A percentile compares a stretch with the other conserved stretches of the same genome.
Conservation (phyloP, 306 rosid genomes). For the Sindora glabra region DNA sequence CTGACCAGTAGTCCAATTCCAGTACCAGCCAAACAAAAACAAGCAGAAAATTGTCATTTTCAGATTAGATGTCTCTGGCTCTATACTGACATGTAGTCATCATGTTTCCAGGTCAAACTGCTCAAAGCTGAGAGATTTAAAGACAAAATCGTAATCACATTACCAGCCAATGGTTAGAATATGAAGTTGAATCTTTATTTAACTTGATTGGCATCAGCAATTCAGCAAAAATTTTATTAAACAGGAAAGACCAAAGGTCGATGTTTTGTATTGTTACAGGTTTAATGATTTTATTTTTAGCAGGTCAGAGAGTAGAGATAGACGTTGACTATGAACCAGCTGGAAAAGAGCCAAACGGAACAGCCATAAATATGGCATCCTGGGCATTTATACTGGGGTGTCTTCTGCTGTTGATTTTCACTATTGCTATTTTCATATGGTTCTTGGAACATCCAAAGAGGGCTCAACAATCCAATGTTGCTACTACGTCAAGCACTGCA, state of each 20-base stretch:
- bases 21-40: background rate
- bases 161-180: constrained; percentile 66
- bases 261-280: background rate
- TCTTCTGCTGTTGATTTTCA: constrained; percentile 26
- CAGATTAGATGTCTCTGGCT: no score
- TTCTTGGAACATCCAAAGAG: constrained; percentile 42
- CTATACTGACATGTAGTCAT: background rate
- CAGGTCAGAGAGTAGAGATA: constrained; percentile 79
- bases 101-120: constrained; percentile 48
- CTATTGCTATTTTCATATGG: constrained; percentile 20
- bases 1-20: background rate
- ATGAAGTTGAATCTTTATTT: constrained; percentile 8
- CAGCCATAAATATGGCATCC: constrained; percentile 7
- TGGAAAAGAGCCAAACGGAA: constrained; percentile 23
- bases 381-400: constrained; percentile 43
- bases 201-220: background rate
- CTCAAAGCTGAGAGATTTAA: constrained; percentile 43
- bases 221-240: background rate
- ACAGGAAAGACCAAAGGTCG: background rate
- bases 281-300: constrained; percentile 10
- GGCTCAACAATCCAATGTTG: constrained; percentile 29
- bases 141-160: constrained; percentile 60
- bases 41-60: background rate
- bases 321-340: constrained; percentile 44
- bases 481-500: constrained; percentile 31